Conservation (phyloP, 2,329 filamentous ascomycete species). For the Microdochium paspali region DNA sequence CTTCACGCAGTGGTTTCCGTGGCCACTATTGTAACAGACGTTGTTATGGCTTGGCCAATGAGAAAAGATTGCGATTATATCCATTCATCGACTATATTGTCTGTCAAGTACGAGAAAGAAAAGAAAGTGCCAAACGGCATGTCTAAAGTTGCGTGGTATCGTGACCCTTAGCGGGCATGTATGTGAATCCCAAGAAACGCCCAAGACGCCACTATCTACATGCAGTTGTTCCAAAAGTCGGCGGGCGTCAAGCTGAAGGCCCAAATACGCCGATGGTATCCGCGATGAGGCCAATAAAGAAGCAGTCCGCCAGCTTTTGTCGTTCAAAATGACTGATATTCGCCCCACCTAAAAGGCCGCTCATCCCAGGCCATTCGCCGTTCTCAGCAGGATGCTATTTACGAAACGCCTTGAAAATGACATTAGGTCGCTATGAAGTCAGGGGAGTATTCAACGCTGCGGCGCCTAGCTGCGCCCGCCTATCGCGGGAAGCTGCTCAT, state of each 20-base stretch:
- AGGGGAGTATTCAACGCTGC: too few species aligned
- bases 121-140: neutral
- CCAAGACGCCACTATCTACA: constrained; percentile 1
- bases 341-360: too few species aligned
- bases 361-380: too few species aligned
- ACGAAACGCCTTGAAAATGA: too few species aligned
- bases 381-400: too few species aligned
- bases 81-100: neutral
- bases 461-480: neutral
- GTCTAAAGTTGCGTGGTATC: constrained; percentile 14
- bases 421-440: too few species aligned
- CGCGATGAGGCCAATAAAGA: too few species aligned
- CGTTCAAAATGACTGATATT: too few species aligned
- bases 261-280: too few species aligned
- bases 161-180: constrained; percentile 9
- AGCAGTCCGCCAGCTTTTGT: too few species aligned
- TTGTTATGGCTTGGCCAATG: neutral
- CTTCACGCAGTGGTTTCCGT: neutral
- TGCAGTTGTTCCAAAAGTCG: neutral
- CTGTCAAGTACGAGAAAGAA: constrained; percentile 2
- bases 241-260: too few species aligned
- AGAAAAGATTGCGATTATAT: neutral
- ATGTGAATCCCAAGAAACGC: constrained; percentile 10
- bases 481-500: neutral
- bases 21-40: too few species aligned